Evolutionary conservation across 306 rosid species (phyloP).

Genomic region (Medicago truncatula): MtrunA17r5.0-ANR NC_053045.1:17635501-17636000

Average conservation of each 20-base stretch:
- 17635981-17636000: slow-evolving; percentile 85
- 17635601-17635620: slow-evolving; percentile 79
- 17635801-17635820: slow-evolving; percentile 63
- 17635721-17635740: slow-evolving; percentile 79
- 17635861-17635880: slow-evolving; percentile 93
- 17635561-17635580: slow-evolving; percentile 90
- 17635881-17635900: slow-evolving; percentile 79
- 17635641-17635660: slow-evolving; percentile 83
- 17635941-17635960: slow-evolving; percentile 54
- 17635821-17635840: slow-evolving; percentile 56
- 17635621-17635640: slow-evolving; percentile 78
- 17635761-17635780: slow-evolving; percentile 73
- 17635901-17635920: slow-evolving; percentile 69
- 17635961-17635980: slow-evolving; percentile 71
- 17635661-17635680: slow-evolving; percentile 89
- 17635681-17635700: slow-evolving; percentile 95
- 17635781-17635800: slow-evolving; percentile 82
- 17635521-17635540: slow-evolving; percentile 89
- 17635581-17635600: slow-evolving; percentile 82
- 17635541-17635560: slow-evolving; percentile 85
- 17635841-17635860: slow-evolving; percentile 77
- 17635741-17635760: slow-evolving; percentile 89
- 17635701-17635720: slow-evolving; percentile 81
- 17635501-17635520: slow-evolving; percentile 74
- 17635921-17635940: slow-evolving; percentile 63